These are phyloP conservation scores for Globisporangium cederbergense DNA, from an alignment of 352 stramenopile species.

Conservation along the genomic window DNA sequence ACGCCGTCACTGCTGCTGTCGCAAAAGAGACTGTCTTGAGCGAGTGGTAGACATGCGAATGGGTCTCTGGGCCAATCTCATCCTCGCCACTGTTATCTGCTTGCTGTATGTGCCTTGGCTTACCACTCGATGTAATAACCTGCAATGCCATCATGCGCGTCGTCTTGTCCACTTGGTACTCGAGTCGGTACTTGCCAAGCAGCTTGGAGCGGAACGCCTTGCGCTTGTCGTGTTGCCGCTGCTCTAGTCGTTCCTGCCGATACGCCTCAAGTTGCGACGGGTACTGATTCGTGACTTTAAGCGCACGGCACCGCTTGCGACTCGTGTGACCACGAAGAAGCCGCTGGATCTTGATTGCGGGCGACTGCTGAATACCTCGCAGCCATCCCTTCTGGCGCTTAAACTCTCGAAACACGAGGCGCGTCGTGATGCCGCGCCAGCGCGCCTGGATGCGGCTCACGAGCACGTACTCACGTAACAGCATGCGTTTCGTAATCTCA, in stretches of 20 bases:
- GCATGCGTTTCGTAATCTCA: constrained; percentile 64
- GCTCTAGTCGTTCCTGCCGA: constrained; percentile 23
- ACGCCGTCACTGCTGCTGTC: constrained; percentile 10
- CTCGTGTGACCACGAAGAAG: constrained; percentile 45
- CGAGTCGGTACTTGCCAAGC: constrained; percentile 52
- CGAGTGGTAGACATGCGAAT: constrained; percentile 16
- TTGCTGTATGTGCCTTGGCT: background rate
- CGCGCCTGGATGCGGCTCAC: constrained; percentile 68
- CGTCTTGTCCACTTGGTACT: constrained; percentile 49
- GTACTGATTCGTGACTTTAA: constrained; percentile 44
- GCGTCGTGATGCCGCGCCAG: constrained; percentile 61
- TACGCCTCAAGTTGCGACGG: constrained; percentile 40
- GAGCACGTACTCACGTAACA: constrained; percentile 55
- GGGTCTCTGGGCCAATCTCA: constrained; percentile 17
- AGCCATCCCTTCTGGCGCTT: constrained; percentile 65
- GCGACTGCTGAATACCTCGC: constrained; percentile 53
- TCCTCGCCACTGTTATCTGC: background rate
- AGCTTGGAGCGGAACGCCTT: constrained; percentile 42
- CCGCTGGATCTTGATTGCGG: constrained; percentile 69
- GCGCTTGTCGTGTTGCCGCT: constrained; percentile 23
- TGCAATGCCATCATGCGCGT: constrained; percentile 44
- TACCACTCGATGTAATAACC: background rate
- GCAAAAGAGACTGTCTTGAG: constrained; percentile 12
- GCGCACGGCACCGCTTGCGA: constrained; percentile 28
- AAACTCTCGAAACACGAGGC: constrained; percentile 59